Evolutionary conservation across 495 filamentous ascomycete genomes (phyloP).

Genomic region (Arthonia radiata): DNA sequence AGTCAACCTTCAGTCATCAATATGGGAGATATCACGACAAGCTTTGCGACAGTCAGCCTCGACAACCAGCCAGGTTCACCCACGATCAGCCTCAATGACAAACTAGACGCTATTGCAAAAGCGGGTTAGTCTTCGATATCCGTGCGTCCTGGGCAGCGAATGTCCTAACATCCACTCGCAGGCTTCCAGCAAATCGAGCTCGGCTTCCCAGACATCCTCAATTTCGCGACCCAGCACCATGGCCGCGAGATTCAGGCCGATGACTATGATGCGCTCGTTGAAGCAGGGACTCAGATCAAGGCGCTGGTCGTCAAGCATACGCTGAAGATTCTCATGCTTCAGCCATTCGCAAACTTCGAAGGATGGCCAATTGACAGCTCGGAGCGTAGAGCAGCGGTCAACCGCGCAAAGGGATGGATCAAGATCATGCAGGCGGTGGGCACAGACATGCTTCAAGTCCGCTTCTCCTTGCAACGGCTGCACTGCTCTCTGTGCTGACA

Average conservation of each 20-base stretch:
- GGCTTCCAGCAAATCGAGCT: conserved; percentile 52
- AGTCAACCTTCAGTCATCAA: no score
- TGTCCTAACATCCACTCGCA: no score
- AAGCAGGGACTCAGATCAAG: conserved; percentile 25
- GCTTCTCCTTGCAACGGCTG: conserved; percentile 39
- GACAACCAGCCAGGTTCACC: no score
- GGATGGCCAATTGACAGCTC: conserved; percentile 36
- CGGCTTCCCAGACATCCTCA: conserved; percentile 48
- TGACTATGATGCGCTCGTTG: conserved; percentile 29
- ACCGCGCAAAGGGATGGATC: conserved; percentile 42
- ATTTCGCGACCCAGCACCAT: conserved; percentile 27
- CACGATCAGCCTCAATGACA: no score
- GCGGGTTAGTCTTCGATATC: no score
- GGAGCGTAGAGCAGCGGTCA: conserved; percentile 39
- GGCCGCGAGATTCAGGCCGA: conserved; percentile 23
- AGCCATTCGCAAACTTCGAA: conserved; percentile 62
- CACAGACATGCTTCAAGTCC: conserved; percentile 56
- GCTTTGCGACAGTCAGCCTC: no score
- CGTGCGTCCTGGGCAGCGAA: no score
- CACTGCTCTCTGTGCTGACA: conserved; percentile 21
- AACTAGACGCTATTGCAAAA: no score
- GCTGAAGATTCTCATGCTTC: conserved; percentile 45
- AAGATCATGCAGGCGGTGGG: conserved; percentile 44
- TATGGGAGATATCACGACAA: no score
- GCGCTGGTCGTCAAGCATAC: conserved; percentile 23